Evolutionary conservation across 208 protist genomes (phyloP), one percentile per base, ranked within the genome.

Genomic region (Endotrypanum monterogeii): DNA sequence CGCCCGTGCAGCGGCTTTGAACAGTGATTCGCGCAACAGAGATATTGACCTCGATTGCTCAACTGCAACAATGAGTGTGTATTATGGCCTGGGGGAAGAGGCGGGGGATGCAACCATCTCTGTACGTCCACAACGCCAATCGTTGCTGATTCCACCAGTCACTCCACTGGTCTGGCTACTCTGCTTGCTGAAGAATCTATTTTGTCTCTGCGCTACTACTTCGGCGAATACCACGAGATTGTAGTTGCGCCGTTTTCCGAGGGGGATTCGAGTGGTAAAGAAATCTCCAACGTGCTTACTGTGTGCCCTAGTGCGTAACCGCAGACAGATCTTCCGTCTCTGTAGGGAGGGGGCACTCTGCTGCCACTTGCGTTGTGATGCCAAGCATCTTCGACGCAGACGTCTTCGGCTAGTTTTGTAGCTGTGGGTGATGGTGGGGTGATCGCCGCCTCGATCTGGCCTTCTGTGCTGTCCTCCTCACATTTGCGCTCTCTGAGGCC

Each of bases 351-450:
- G 80, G 98, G 3, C 92, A 98, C 50, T 94, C 95, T 7, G 96
- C 98, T 16, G 98, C 97, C 5, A 97, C 99, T 74, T 88, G 96
- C 67, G 90, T 99, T 76, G 93, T 99, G 52, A 98, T 97, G 2
- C 96, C 99, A 78, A 73, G 98, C 3, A 93, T 99, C 66, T 99
- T 98, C 67, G 95, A 98, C 54, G 85, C 78, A 3, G 69, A 84
- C 30, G 78, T 90, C 1, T 98, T 98, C 73, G 54, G 86, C 8
- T 55, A 93, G 16, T 99, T 97, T 51, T 83, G 86, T 20, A 52
- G 61, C 0, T 71, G 83, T 23, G 97, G 94, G 73, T 67, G 83
- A 32, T 73, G 69, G 0, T 63, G 82, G 50, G 95, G 95, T 25
- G 98, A 98, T 74, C 85, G 79, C 0, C 86, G 79, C 58, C 97